phyloP scores from a whole-genome alignment of 106 monocot genomes.

The Xerophyta viscosa region DNA sequence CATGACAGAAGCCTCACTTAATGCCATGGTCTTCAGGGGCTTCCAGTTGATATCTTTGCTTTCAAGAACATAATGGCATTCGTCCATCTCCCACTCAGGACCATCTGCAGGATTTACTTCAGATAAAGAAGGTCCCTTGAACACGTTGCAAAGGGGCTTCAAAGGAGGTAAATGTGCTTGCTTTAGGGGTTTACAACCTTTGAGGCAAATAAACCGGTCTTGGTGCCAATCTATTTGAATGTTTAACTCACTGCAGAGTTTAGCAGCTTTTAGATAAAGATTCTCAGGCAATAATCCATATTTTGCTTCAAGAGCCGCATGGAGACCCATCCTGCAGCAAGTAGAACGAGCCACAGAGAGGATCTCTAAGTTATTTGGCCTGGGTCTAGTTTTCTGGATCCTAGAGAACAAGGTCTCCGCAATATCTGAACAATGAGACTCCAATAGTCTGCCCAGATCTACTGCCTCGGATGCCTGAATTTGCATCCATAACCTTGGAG shows the following conservation, averaged over 20 bases:
- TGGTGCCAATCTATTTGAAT: constrained; percentile 73
- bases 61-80: constrained; percentile 63
- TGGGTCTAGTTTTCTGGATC: constrained; percentile 56
- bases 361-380: constrained; percentile 74
- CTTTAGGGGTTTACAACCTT: constrained; percentile 48
- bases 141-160: constrained; percentile 10
- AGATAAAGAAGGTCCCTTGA: constrained; percentile 11
- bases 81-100: constrained; percentile 51
- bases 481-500: constrained; percentile 25
- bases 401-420: constrained; percentile 68
- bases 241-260: constrained; percentile 87
- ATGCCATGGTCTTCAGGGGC: constrained; percentile 22
- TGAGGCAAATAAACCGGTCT: constrained; percentile 79
- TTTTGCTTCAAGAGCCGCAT: constrained; percentile 38
- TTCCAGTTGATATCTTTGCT: constrained; percentile 43
- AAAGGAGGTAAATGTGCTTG: constrained; percentile 34
- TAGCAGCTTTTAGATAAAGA: constrained; percentile 72
- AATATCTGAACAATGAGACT: constrained; percentile 60
- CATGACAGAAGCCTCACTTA: too few species aligned
- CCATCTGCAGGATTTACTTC: constrained; percentile 12
- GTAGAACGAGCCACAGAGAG: constrained; percentile 59
- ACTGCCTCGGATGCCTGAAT: constrained; percentile 34
- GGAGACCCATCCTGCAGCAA: constrained; percentile 61
- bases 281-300: constrained; percentile 60
- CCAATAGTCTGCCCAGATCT: constrained; percentile 48